Evolutionary conservation across 805 yeast species (phyloP).

Genomic region (Myxozyma kluyveri): DNA sequence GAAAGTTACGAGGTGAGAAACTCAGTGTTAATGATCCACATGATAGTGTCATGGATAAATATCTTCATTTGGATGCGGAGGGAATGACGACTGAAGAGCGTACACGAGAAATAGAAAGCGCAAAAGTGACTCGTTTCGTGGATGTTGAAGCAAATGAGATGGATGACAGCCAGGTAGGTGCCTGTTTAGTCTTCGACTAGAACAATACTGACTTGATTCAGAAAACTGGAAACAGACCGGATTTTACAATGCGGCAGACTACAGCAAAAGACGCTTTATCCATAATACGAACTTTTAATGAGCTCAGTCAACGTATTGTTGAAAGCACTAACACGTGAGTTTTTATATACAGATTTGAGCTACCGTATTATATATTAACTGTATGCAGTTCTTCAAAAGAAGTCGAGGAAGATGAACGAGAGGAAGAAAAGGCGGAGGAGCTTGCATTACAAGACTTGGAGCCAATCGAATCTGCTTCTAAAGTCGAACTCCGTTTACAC

Average conservation of each 20-base stretch:
- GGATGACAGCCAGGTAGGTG: conserved; percentile 42
- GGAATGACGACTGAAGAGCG: conserved; percentile 38
- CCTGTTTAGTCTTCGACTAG: background rate
- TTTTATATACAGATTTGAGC: background rate
- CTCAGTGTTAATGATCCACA: conserved; percentile 73
- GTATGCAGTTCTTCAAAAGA: conserved; percentile 11
- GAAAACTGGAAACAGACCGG: conserved; percentile 72
- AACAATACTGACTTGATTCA: background rate
- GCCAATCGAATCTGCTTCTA: conserved; percentile 3
- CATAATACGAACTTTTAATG: conserved; percentile 83
- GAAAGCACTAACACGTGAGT: conserved; percentile 28
- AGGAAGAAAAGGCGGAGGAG: conserved; percentile 29
- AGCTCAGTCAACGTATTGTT: conserved; percentile 79
- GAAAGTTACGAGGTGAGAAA: conserved; percentile 86
- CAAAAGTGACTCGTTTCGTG: conserved; percentile 63
- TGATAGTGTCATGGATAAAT: conserved; percentile 80
- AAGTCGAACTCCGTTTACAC: conserved; percentile 28
- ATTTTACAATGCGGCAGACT: conserved; percentile 76
- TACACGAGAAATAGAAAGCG: conserved; percentile 29
- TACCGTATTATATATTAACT: conserved; percentile 37
- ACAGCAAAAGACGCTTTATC: conserved; percentile 66
- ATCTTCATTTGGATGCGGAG: conserved; percentile 67
- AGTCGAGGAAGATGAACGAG: conserved; percentile 30
- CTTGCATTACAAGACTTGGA: conserved; percentile 23
- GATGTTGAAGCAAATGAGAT: conserved; percentile 79